These are phyloP conservation scores for Bolboschoenoplectus hybrid DNA, from an alignment of 202 grass and related monocot genomes.

Conservation along the genomic window DNA sequence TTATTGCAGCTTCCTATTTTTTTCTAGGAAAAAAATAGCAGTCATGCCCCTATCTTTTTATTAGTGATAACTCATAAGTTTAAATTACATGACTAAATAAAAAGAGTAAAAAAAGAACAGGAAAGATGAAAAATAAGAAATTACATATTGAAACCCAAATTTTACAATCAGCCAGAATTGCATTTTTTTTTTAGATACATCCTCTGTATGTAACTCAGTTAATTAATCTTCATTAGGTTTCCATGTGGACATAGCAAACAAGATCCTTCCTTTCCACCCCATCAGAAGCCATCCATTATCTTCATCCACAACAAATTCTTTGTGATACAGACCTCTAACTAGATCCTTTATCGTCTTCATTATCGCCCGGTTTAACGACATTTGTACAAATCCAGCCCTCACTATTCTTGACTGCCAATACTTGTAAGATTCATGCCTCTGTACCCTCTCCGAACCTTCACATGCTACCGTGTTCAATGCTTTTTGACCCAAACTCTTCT, in stretches of 20 bases:
- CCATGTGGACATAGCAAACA: conserved; percentile 60
- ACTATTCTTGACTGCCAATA: conserved; percentile 51
- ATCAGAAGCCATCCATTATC: conserved; percentile 58
- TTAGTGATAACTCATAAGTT: too few relatives aligned
- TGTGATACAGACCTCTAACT: conserved; percentile 49
- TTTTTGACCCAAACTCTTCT: conserved; percentile 38
- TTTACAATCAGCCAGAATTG: too few relatives aligned
- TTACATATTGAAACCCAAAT: too few relatives aligned
- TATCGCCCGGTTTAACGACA: conserved; percentile 41
- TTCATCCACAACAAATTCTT: conserved; percentile 49
- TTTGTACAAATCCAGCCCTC: conserved; percentile 46
- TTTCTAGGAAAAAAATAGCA: too few relatives aligned
- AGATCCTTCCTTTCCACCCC: conserved; percentile 71
- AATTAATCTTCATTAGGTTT: conserved; percentile 35
- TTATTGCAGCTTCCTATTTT: too few relatives aligned
- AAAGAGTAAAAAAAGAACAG: too few relatives aligned
- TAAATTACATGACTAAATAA: too few relatives aligned
- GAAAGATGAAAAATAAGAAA: too few relatives aligned
- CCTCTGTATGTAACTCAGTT: not conserved
- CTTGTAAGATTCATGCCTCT: conserved; percentile 61
- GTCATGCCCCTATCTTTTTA: too few relatives aligned
- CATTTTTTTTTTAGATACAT: too few relatives aligned
- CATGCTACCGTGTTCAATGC: conserved; percentile 60
- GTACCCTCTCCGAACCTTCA: conserved; percentile 56
- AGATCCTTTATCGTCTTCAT: conserved; percentile 40